Evolutionary conservation across 805 yeast species (phyloP), one percentile per base, ranked within the genome.

Genomic region (Novakomyces olei): DNA sequence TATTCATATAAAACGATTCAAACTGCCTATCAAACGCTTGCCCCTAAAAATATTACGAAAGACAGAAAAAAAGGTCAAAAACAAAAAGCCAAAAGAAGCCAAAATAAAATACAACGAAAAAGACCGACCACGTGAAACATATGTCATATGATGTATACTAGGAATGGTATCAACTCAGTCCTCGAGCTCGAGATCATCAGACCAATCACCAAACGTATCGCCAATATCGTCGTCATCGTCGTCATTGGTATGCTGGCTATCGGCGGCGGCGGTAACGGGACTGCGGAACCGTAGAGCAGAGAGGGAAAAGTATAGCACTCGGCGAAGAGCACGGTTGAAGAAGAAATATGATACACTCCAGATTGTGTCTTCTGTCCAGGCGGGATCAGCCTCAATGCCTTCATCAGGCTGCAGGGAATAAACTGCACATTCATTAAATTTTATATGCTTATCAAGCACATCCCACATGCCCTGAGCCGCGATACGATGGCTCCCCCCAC

Each of bases 271-370:
- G 10, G 15, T n/a, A n/a, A n/a, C n/a, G n/a, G n/a, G n/a, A n/a
- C n/a, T n/a, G n/a, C n/a, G 22, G 15, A 15, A 19, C 39, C 66
- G 46, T 45, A 48, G 47, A 34, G 74, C 72, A 35, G 69, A 70
- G 39, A 88, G 55, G 43, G 78, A 77, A 12, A 88, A 50, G 49
- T 75, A 85, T 1, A 92, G 80, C 2, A 88, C 96, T 40, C 96
- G 67, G 55, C 85, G 85, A 55, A 76, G 68, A 46, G 78, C 75
- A 54, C 80, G 85, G 56, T 81, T 88, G 55, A 76, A 81, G 29
- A 85, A 69, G 50, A 88, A 88, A 74, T 91, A 85, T 65, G 79
- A 78, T 48, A 72, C 58, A 16, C 76, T 67, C 88, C 88, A 78
- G 19, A 67, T 47, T 3, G 61, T 57, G 17, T 26, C 33, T 5